These are phyloP conservation scores for Lipomyces mesembrius DNA, from an alignment of 805 yeast genomes.

Conservation along the genomic window DNA sequence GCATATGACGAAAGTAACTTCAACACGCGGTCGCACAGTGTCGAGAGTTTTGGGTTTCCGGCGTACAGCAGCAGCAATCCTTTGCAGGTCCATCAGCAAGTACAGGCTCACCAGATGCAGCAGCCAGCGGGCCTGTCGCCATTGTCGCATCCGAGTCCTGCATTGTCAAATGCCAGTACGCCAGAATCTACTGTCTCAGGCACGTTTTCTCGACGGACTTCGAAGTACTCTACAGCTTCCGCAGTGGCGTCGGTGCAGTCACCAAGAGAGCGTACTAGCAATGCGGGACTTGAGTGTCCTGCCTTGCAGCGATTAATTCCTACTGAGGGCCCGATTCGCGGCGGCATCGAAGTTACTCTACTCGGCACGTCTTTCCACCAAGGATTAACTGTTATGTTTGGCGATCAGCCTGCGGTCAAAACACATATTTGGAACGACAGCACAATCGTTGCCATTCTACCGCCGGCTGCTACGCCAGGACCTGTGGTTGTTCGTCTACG, in stretches of 20 bases:
- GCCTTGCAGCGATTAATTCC: slow-evolving; percentile 87
- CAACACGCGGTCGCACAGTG: slow-evolving; percentile 30
- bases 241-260: slow-evolving; percentile 2
- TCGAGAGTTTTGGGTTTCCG: slow-evolving; percentile 35
- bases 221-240: slow-evolving; percentile 7
- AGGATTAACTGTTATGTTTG: slow-evolving; percentile 84
- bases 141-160: slow-evolving; percentile 25
- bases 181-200: slow-evolving; percentile 25
- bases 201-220: neutral
- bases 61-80: slow-evolving; percentile 32
- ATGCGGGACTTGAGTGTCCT: slow-evolving; percentile 48
- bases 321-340: slow-evolving; percentile 91
- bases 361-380: slow-evolving; percentile 85
- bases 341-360: slow-evolving; percentile 93
- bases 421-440: slow-evolving; percentile 97
- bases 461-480: slow-evolving; percentile 88
- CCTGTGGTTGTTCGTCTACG: slow-evolving; percentile 89
- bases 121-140: slow-evolving; percentile 15
- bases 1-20: slow-evolving; percentile 26
- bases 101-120: slow-evolving; percentile 1
- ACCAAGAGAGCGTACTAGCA: slow-evolving; percentile 3
- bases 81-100: slow-evolving; percentile 13
- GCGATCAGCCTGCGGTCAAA: slow-evolving; percentile 57
- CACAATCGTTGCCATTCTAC: slow-evolving; percentile 89
- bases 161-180: slow-evolving; percentile 16